These are phyloP conservation scores for Pseudogymnoascus verrucosus DNA, from an alignment of 2,329 filamentous ascomycete genomes.

Conservation along the genomic window DNA sequence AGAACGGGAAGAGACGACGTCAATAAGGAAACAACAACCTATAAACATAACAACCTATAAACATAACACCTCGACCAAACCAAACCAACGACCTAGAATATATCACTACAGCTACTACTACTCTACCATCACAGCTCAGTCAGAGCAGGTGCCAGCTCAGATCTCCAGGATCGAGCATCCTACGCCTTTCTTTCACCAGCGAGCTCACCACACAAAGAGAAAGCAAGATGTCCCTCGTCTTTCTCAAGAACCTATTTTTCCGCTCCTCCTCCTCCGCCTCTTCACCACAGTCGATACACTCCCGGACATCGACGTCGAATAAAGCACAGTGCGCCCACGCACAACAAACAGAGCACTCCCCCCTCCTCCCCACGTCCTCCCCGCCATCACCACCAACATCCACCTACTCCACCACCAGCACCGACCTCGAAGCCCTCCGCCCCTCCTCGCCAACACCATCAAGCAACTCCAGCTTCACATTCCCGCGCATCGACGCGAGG, in stretches of 20 bases:
- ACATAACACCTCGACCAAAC: too few species aligned
- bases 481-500: constrained; percentile 20
- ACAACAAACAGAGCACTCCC: not conserved
- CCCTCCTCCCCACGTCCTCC: not conserved
- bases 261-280: not conserved
- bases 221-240: constrained; percentile 25
- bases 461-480: not conserved
- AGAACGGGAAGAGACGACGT: not conserved
- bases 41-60: too few species aligned
- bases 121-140: not conserved
- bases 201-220: constrained; percentile 7
- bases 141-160: not conserved
- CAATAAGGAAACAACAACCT: not conserved
- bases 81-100: too few species aligned
- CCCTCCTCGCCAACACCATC: not conserved
- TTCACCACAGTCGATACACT: not conserved
- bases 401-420: not conserved
- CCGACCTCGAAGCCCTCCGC: not conserved
- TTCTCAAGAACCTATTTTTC: constrained; percentile 27
- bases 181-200: constrained; percentile 13
- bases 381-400: not conserved
- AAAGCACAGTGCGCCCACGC: not conserved
- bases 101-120: not conserved
- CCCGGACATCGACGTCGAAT: constrained; percentile 7
- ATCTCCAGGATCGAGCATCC: constrained; percentile 11